phyloP scores from a whole-genome alignment of 768 basidiomycete genomes.

The Leccinum aurantiacum region DNA sequence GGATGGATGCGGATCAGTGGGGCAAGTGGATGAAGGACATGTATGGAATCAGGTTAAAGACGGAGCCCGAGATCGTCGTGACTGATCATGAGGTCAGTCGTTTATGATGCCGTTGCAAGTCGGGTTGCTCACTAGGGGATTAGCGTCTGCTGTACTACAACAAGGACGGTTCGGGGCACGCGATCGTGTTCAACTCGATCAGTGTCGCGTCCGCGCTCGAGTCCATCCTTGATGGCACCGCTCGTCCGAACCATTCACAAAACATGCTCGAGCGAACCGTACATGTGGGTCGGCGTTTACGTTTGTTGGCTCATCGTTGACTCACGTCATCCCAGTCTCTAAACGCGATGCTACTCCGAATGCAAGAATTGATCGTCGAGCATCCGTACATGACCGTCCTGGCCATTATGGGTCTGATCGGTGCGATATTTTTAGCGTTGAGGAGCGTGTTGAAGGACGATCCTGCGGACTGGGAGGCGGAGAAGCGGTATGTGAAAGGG shows the following conservation, averaged over 20 bases:
- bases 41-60: slow-evolving; percentile 61
- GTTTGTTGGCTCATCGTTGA: not conserved
- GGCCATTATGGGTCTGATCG: slow-evolving; percentile 11
- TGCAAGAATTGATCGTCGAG: slow-evolving; percentile 10
- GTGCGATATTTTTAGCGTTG: slow-evolving; percentile 12
- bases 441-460: slow-evolving; percentile 19
- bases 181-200: slow-evolving; percentile 53
- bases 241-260: slow-evolving; percentile 63
- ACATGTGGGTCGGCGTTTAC: slow-evolving; percentile 42
- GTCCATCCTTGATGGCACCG: slow-evolving; percentile 52
- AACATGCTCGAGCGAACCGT: slow-evolving; percentile 66
- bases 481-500: slow-evolving; percentile 20
- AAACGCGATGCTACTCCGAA: slow-evolving; percentile 10
- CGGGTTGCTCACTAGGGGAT: not conserved
- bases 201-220: slow-evolving; percentile 72
- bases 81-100: slow-evolving; percentile 61
- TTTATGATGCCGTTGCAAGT: not conserved
- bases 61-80: slow-evolving; percentile 54
- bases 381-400: slow-evolving; percentile 24
- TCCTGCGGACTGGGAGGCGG: slow-evolving; percentile 11
- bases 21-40: slow-evolving; percentile 86
- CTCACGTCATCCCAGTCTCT: slow-evolving; percentile 14
- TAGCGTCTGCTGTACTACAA: slow-evolving; percentile 78
- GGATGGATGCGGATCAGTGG: slow-evolving; percentile 89
- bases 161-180: slow-evolving; percentile 52